Evolutionary conservation across 2,329 filamentous ascomycete genomes (phyloP).

Genomic region (Fusarium sp.): DNA sequence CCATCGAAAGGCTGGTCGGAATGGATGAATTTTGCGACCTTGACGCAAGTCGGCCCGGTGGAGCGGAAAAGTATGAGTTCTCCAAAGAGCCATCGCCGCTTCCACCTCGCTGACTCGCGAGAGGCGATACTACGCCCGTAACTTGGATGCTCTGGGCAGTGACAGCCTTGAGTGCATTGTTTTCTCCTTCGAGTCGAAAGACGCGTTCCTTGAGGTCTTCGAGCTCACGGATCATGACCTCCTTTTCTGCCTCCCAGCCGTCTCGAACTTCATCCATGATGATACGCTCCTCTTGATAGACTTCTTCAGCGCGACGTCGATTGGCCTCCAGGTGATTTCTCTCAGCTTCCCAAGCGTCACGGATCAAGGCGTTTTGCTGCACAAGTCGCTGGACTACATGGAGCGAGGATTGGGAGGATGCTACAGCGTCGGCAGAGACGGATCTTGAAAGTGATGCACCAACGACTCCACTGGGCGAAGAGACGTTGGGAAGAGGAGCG

Average conservation of each 20-base stretch:
- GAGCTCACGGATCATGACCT: slow-evolving; percentile 59
- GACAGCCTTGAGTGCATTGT: slow-evolving; percentile 52
- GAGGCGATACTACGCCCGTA: slow-evolving; percentile 51
- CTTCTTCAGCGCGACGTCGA: slow-evolving; percentile 67
- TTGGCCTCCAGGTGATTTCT: slow-evolving; percentile 69
- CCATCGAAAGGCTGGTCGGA: slow-evolving; percentile 37
- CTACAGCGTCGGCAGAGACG: slow-evolving; percentile 51
- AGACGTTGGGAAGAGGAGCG: slow-evolving; percentile 41
- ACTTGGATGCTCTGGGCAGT: slow-evolving; percentile 50
- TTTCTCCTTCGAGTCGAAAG: slow-evolving; percentile 56
- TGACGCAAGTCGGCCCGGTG: slow-evolving; percentile 37
- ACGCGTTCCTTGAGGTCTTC: slow-evolving; percentile 59
- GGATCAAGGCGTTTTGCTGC: slow-evolving; percentile 60
- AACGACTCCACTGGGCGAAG: slow-evolving; percentile 37
- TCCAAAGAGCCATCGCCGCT: slow-evolving; percentile 46
- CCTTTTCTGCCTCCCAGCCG: slow-evolving; percentile 64
- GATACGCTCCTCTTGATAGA: slow-evolving; percentile 69
- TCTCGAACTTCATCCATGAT: slow-evolving; percentile 68
- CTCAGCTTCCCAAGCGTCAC: slow-evolving; percentile 69
- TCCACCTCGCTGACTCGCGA: slow-evolving; percentile 47
- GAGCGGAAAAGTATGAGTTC: slow-evolving; percentile 43
- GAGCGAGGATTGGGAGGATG: slow-evolving; percentile 51
- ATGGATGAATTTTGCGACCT: slow-evolving; percentile 35
- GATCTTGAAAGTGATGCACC: slow-evolving; percentile 49
- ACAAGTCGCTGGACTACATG: slow-evolving; percentile 59